These are phyloP conservation scores for Ophiostoma sp. DNA, from an alignment of 2,329 filamentous ascomycete genomes.

Conservation along the genomic window DNA sequence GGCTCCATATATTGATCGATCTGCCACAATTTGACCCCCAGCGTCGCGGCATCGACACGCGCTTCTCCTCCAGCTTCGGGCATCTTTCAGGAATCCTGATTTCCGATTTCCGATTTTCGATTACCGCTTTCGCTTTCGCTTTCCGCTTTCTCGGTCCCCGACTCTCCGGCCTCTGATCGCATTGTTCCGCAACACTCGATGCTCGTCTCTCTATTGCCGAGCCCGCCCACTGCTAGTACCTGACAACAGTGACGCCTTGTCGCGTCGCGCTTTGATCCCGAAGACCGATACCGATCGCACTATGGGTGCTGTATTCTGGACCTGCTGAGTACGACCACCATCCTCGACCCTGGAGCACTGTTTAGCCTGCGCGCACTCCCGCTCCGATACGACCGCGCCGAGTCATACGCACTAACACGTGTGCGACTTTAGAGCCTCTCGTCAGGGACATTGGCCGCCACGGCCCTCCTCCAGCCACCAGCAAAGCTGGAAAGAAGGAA, in stretches of 20 bases:
- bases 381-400: not conserved
- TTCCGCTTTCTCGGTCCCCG: not conserved
- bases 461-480: constrained; percentile 6
- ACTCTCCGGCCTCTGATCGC: not conserved
- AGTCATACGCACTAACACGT: constrained; percentile 10
- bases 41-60: constrained; percentile 12
- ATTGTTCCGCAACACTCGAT: not conserved
- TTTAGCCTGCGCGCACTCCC: not conserved
- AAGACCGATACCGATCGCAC: constrained; percentile 17
- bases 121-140: no score
- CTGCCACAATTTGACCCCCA: constrained; percentile 9
- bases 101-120: not conserved
- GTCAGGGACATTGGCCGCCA: constrained; percentile 20
- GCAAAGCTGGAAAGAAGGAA: not conserved
- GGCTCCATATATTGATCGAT: constrained; percentile 3
- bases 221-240: not conserved
- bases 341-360: not conserved
- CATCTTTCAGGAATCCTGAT: not conserved
- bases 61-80: not conserved
- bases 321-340: constrained; percentile 17
- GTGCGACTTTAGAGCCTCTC: constrained; percentile 21
- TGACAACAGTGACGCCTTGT: constrained; percentile 11
- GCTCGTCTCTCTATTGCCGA: not conserved
- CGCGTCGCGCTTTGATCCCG: constrained; percentile 17
- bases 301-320: constrained; percentile 23